Conservation (phyloP, 116 monocot genomes). For the Phalaenopsis hybrid region DNA sequence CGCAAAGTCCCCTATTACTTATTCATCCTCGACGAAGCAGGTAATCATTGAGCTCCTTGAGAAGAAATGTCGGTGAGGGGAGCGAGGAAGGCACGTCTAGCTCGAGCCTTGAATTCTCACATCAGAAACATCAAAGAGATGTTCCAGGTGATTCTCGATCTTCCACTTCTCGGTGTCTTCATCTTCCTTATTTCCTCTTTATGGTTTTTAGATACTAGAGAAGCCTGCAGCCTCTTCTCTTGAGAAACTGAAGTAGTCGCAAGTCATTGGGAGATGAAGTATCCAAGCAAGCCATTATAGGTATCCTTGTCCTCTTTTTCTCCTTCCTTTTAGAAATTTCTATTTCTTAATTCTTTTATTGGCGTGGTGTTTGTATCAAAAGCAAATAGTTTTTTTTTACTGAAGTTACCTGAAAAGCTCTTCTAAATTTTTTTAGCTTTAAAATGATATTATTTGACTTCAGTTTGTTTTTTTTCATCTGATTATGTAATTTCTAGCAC, state of each 20-base stretch:
- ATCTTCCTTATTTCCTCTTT: too few species aligned
- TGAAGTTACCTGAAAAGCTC: too few species aligned
- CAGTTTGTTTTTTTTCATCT: too few species aligned
- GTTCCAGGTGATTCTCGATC: conserved; percentile 27
- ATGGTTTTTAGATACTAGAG: conserved; percentile 47
- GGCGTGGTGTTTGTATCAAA: too few species aligned
- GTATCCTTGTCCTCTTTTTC: conserved; percentile 17
- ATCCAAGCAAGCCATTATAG: conserved; percentile 71
- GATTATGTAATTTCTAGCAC: too few species aligned
- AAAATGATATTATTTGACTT: too few species aligned
- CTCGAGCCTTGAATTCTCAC: conserved; percentile 28
- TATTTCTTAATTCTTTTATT: too few species aligned
- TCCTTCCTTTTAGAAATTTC: not conserved
- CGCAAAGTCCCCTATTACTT: too few species aligned
- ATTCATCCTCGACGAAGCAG: too few species aligned
- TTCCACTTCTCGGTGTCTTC: not conserved
- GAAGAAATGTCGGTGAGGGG: conserved; percentile 31
- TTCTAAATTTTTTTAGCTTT: too few species aligned
- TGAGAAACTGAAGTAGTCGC: conserved; percentile 62
- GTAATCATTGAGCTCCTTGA: too few species aligned
- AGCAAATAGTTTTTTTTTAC: too few species aligned
- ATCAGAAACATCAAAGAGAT: conserved; percentile 39
- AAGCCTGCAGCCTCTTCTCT: conserved; percentile 29
- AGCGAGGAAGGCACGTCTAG: conserved; percentile 30
- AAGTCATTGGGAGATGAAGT: conserved; percentile 61